Percentiles rank a stretch among this genome's conserved stretches.
Evolutionary conservation across 345 rosid species (phyloP).

Genomic region (Gynandropsis gynandra): DNA sequence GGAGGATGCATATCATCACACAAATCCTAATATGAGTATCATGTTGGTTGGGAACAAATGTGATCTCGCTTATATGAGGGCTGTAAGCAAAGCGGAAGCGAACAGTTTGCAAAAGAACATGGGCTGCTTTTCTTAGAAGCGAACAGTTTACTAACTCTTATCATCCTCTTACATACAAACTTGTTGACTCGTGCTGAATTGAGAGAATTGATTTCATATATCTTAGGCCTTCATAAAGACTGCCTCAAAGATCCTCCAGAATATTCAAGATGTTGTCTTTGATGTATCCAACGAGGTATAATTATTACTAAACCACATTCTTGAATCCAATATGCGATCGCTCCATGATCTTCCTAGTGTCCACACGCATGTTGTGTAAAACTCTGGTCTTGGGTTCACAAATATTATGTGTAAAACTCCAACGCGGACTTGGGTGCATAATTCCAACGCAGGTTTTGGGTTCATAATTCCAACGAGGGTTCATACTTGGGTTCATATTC

Average conservation of each 20-base stretch:
- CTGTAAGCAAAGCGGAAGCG: constrained; percentile 95
- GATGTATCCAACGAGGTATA: constrained; percentile 85
- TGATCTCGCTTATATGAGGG: constrained; percentile 85
- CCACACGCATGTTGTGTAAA: too few relatives aligned
- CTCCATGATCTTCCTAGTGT: too few relatives aligned
- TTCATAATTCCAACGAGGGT: too few relatives aligned
- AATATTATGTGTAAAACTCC: too few relatives aligned
- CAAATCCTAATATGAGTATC: constrained; percentile 93
- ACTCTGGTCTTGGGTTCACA: too few relatives aligned
- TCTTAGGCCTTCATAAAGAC: constrained; percentile 83
- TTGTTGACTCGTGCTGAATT: background rate
- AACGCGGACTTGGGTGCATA: too few relatives aligned
- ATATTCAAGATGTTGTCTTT: constrained; percentile 80
- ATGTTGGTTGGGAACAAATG: constrained; percentile 88
- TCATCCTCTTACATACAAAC: background rate
- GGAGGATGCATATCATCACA: constrained; percentile 97
- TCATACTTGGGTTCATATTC: too few relatives aligned
- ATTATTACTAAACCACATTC: background rate
- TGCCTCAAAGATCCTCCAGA: constrained; percentile 85
- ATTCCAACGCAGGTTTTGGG: too few relatives aligned
- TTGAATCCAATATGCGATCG: too few relatives aligned
- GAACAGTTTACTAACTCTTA: constrained; percentile 45
- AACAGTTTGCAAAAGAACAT: constrained; percentile 92
- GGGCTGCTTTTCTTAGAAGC: constrained; percentile 90
- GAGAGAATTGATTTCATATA: background rate